Base-by-base conservation (phyloP, 1,284 basidiomycete species). In the Retiboletus flavoniger region DNA sequence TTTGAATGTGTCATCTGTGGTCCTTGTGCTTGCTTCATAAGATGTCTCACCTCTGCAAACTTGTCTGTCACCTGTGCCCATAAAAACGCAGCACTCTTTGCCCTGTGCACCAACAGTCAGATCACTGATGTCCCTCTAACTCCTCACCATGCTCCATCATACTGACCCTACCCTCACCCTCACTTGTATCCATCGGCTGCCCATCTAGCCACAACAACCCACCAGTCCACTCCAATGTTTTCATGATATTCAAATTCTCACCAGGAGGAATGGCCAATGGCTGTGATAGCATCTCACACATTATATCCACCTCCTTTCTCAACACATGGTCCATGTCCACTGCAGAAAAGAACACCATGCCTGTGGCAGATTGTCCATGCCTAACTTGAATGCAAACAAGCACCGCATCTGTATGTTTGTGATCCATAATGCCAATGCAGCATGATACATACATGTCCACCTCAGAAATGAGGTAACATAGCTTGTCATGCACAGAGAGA, bases 361-460 rank as follows among this genome's bases (percentile, higher is more conserved):
- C 89, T 97, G 93, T 0, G 96, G 97, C 16, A 99, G 79, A 68
- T 98, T 92, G 67, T 95, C 93, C 85, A 99, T 94, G 13, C 96
- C 94, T 19, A 99, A 79, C 68, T 87, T 92, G 73, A 86, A 95
- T 3, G 95, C 91, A 72, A 99, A 98, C 70, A 97, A 73, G 51
- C 88, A 85, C 13, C 96, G 81, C 4, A 95, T 99, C 96, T 96
- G 99, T 4, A 98, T 74, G 70, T 99, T 99, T 38, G 94, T 92
- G 48, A 99, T 85, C 73, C 99, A 96, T 42, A 99, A 73, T 0
- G 97, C 97, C n/a, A 99, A 78, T 3, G 94, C 90, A 0, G 88
- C 85, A 14, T 95, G 86, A 70, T 95, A 93, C 62, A 70, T 95
- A 93, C 62, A 79, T 81, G 75, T 99, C 97, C 59, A 88, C 82